phyloP scores from a whole-genome alignment of 164 flowering plant genomes.

The Houttuynia cordata region DNA sequence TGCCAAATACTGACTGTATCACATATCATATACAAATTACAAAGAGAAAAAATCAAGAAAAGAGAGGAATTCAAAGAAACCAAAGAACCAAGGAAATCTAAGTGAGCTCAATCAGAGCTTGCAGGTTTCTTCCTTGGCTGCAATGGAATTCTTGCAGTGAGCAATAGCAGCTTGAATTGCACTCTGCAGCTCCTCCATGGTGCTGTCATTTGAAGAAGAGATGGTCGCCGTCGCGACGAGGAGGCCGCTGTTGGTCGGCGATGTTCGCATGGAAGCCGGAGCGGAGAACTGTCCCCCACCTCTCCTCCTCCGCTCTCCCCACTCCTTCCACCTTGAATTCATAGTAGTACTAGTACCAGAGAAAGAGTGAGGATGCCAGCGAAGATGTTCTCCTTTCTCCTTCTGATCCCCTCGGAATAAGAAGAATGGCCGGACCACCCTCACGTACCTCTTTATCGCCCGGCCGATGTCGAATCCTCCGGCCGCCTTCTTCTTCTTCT shows the following conservation, averaged over 20 bases:
- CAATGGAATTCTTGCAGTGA: slow-evolving; percentile 87
- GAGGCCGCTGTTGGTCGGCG: slow-evolving; percentile 71
- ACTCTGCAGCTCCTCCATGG: slow-evolving; percentile 89
- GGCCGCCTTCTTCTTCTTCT: slow-evolving; percentile 17
- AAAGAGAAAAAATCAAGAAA: background rate
- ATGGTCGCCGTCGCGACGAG: slow-evolving; percentile 26
- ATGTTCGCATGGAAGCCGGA: slow-evolving; percentile 68
- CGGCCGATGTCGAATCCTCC: slow-evolving; percentile 34
- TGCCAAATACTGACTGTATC: no score
- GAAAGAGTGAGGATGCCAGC: slow-evolving; percentile 40
- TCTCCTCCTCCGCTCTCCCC: slow-evolving; percentile 9
- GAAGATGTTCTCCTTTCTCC: slow-evolving; percentile 6
- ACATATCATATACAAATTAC: background rate
- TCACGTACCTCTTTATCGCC: slow-evolving; percentile 43
- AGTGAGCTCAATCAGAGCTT: slow-evolving; percentile 3
- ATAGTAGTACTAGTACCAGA: slow-evolving; percentile 39
- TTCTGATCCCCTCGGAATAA: slow-evolving; percentile 32
- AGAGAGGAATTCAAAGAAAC: background rate
- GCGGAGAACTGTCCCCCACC: slow-evolving; percentile 52
- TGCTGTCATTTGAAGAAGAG: slow-evolving; percentile 41
- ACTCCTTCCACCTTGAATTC: slow-evolving; percentile 19
- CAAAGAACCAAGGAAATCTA: background rate
- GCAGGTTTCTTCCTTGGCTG: slow-evolving; percentile 22
- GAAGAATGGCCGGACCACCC: slow-evolving; percentile 45
- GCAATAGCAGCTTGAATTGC: slow-evolving; percentile 98